Base-by-base conservation (phyloP, 1,139 yeast species). In the Blastobotrys arbuscula region DNA sequence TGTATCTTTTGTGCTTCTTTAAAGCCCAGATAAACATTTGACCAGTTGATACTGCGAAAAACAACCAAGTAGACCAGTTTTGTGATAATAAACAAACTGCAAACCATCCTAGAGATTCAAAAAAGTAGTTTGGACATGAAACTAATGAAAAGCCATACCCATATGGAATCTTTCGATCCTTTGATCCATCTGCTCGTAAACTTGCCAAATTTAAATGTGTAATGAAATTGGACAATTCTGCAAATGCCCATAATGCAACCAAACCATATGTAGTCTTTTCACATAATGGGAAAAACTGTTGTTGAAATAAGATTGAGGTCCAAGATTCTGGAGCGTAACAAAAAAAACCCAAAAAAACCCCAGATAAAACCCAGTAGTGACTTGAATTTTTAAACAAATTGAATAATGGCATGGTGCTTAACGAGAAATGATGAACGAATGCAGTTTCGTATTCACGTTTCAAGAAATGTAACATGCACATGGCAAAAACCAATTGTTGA, bases 311-410 rank as follows among this genome's bases (percentile, higher is more conserved):
- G 44, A 61, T 38, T 41, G 55, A 53, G 40, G 53, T 30, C 23
- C 51, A 12, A 15, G 59, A 48, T 21, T 58, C 54, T 10, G 95
- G 94, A 4, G 84, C 79, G 54, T 86, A 90, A 42, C 82, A 73
- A 55, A 85, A 83, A 58, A 75, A 79, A 2, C 88, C 79, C 47
- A 86, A 73, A 56, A 80, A 74, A 33, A 85, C 65, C 1, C 97
- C 97, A 41, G 92, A 84, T 55, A 92, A 72, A 28, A 87, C 65
- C 97, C 97, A 90, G 70, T 92, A 92, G 66, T 92, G 97, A 55
- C 77, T 74, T 35, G 90, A 83, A 72, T 92, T 92, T 70, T 90
- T 88, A 75, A 92, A 85, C 54, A 92, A 71, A 68, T 88, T 86
- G 66, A 79, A 77, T 43, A 84, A 63, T 2, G 98, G 98, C 98